phyloP scores from a whole-genome alignment of 495 filamentous ascomycete genomes.

The Penicilliopsis zonata region DNA sequence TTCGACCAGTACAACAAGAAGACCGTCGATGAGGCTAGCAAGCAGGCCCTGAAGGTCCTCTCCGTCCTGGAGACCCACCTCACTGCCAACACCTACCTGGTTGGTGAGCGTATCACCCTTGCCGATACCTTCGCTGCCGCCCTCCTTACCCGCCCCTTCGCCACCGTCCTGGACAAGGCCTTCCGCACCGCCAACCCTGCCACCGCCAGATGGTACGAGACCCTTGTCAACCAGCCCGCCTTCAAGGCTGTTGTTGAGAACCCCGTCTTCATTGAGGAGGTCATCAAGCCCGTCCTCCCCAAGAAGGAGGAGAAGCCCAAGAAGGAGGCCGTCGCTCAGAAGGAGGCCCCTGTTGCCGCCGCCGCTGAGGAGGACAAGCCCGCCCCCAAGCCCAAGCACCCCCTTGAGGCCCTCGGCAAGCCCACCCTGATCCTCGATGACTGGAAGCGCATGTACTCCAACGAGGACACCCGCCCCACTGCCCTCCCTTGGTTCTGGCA shows the following conservation, averaged over 20 bases:
- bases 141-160: conserved; percentile 72
- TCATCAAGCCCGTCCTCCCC: conserved; percentile 75
- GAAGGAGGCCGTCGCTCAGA: conserved; percentile 43
- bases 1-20: conserved; percentile 93
- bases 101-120: conserved; percentile 92
- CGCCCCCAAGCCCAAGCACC: conserved; percentile 91
- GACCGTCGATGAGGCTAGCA: conserved; percentile 66
- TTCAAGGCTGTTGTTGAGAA: conserved; percentile 68
- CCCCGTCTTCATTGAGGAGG: conserved; percentile 68
- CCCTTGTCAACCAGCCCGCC: conserved; percentile 79
- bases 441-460: conserved; percentile 98
- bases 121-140: conserved; percentile 79
- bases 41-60: conserved; percentile 52
- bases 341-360: conserved; percentile 41
- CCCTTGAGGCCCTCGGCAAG: conserved; percentile 73
- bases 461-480: conserved; percentile 70
- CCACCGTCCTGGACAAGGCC: conserved; percentile 80
- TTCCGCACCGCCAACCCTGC: conserved; percentile 73
- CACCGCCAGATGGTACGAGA: conserved; percentile 86
- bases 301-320: conserved; percentile 76
- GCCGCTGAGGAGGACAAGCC: conserved; percentile 50
- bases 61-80: conserved; percentile 76
- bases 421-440: conserved; percentile 80
- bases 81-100: conserved; percentile 86
- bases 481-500: conserved; percentile 98